Conservation (phyloP, 2,329 filamentous ascomycete genomes). For the Aspergillus quadricinctus region DNA sequence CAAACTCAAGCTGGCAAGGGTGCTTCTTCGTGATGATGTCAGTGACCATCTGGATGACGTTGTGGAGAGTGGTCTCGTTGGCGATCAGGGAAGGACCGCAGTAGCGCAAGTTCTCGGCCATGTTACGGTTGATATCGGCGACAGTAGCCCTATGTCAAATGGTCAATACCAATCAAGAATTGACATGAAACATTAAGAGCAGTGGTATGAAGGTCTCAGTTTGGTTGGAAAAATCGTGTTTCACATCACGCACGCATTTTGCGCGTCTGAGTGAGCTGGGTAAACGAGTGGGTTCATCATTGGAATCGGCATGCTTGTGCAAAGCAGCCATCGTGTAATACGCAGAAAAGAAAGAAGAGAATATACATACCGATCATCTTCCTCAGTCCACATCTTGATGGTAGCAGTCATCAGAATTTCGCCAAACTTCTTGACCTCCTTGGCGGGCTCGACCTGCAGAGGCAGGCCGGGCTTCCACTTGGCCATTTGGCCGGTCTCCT, state of each 20-base stretch:
- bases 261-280: constrained; percentile 99
- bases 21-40: constrained; percentile 85
- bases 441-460: constrained; percentile 70
- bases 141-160: constrained; percentile 65
- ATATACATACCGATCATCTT: constrained; percentile 81
- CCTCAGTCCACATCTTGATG: constrained; percentile 79
- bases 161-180: constrained; percentile 40
- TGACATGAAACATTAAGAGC: constrained; percentile 14
- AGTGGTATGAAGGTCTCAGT: constrained; percentile 33
- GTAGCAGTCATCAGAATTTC: constrained; percentile 82
- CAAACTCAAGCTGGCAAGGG: constrained; percentile 86
- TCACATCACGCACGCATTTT: constrained; percentile 80
- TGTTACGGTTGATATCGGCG: constrained; percentile 90
- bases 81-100: constrained; percentile 83
- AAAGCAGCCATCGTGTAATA: constrained; percentile 8
- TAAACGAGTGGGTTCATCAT: constrained; percentile 89
- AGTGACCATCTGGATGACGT: constrained; percentile 69
- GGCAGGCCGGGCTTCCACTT: constrained; percentile 91
- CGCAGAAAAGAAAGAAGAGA: constrained; percentile 16
- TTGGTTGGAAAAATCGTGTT: constrained; percentile 59
- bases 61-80: constrained; percentile 67
- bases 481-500: constrained; percentile 67
- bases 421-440: constrained; percentile 77
- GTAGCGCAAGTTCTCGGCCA: constrained; percentile 83
- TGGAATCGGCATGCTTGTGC: not conserved